Evolutionary conservation across 2,329 filamentous ascomycete species (phyloP), one percentile per base, ranked within the genome.

Genomic region (Fusarium algeriense): DNA sequence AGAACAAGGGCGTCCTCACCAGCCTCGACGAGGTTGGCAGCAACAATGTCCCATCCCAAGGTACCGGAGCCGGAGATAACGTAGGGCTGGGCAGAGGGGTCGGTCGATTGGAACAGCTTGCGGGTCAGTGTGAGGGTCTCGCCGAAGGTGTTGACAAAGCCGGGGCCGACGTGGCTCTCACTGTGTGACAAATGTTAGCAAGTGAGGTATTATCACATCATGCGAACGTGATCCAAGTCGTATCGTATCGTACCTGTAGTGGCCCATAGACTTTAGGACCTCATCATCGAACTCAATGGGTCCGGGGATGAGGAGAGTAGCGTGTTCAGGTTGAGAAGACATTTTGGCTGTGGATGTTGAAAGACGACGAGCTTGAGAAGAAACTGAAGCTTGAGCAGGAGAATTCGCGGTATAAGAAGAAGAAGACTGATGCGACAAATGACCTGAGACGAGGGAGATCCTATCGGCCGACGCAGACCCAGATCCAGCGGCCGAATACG

Each of bases 241-340:
- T 6, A 46, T 46, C 6, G 26, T 14, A 19, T 26, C 43, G 23
- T 60, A 83, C 92, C 93, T 95, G 85, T 92, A 97, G 84, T 97
- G 94, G 85, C 92, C 92, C 95, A 98, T 98, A 68, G 94, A 93
- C 82, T 95, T 89, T 56, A 98, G 90, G 67, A 98, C 95, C 50
- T 91, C 94, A 95, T 98, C 95, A 81, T 98, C 95, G 80, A 98
- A 98, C 85, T 98, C 95, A 82, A 98, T 97, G 78, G 96, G 96
- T 71, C 96, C 96, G 53, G 96, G 96, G 79, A 99, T 98, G 84
- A 99, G 90, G 83, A 99, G 87, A 60, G 95, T 91, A 45, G 89
- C 83, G 79, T 91, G 89, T 54, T 85, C 81, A 60, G 88, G 85
- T 76, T 91, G 89, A 65, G 85, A 85, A 74, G 89, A 90, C 89